phyloP scores from a whole-genome alignment of 2,329 filamentous ascomycete species.

The Endothia cerciana region DNA sequence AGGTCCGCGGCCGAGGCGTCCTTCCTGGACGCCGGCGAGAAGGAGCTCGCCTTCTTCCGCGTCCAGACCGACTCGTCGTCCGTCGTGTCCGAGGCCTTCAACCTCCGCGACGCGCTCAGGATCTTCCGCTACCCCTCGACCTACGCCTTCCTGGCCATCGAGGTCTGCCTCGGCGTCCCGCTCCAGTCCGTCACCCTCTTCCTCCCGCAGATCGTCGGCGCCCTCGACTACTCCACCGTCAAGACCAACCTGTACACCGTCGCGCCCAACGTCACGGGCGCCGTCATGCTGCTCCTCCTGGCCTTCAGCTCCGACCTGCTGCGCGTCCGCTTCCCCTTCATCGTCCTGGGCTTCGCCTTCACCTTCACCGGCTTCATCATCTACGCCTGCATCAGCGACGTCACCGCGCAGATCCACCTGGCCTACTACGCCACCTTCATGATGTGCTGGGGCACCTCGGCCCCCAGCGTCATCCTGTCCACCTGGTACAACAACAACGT shows the following conservation, averaged over 20 bases:
- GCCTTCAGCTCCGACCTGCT: slow-evolving; percentile 71
- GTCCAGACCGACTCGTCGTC: slow-evolving; percentile 77
- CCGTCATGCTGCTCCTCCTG: slow-evolving; percentile 71
- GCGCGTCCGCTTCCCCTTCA: slow-evolving; percentile 71
- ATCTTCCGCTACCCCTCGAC: slow-evolving; percentile 56
- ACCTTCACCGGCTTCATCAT: slow-evolving; percentile 81
- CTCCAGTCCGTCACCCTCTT: slow-evolving; percentile 59
- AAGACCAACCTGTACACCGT: slow-evolving; percentile 80
- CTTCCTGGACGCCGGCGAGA: slow-evolving; percentile 70
- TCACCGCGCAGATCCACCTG: slow-evolving; percentile 62
- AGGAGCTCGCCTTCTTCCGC: slow-evolving; percentile 70
- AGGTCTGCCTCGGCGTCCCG: slow-evolving; percentile 63
- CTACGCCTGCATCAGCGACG: slow-evolving; percentile 65
- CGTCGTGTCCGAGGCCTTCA: slow-evolving; percentile 57
- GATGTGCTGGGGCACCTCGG: slow-evolving; percentile 81
- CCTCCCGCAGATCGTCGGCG: slow-evolving; percentile 53
- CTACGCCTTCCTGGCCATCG: slow-evolving; percentile 55
- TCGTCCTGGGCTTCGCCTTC: slow-evolving; percentile 72
- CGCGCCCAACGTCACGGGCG: slow-evolving; percentile 76
- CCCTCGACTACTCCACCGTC: slow-evolving; percentile 52
- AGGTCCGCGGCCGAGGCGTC: slow-evolving; percentile 63
- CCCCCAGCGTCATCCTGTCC: slow-evolving; percentile 71
- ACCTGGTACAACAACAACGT: slow-evolving; percentile 81
- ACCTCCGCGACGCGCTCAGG: slow-evolving; percentile 52
- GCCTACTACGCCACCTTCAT: slow-evolving; percentile 80